Conservation (phyloP, 2,329 filamentous ascomycete genomes). For the Fusarium sacchari region DNA sequence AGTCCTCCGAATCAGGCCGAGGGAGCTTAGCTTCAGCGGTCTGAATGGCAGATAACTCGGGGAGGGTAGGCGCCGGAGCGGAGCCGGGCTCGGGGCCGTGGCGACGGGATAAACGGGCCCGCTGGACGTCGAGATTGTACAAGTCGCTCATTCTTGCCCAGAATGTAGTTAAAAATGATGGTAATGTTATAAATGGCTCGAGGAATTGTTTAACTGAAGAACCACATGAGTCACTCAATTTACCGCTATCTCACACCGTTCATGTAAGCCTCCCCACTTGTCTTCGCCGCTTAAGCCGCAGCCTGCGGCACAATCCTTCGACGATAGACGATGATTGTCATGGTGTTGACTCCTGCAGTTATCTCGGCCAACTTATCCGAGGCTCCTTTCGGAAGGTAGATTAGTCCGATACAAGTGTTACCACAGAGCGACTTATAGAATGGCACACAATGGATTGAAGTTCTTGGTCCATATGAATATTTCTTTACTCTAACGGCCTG, state of each 20-base stretch:
- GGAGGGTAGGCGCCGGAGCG: slow-evolving; percentile 51
- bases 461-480: not conserved
- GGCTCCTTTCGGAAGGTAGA: not conserved
- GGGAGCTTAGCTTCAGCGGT: slow-evolving; percentile 55
- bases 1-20: slow-evolving; percentile 38
- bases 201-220: not conserved
- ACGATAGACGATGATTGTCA: not conserved
- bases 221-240: not conserved
- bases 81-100: slow-evolving; percentile 13
- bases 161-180: not conserved
- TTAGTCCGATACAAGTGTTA: not conserved
- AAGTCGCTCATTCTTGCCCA: slow-evolving; percentile 41
- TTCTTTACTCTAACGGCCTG: not conserved
- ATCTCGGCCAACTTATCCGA: not conserved
- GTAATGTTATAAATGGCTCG: not conserved
- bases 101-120: slow-evolving; percentile 38
- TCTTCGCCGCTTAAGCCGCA: slow-evolving; percentile 24
- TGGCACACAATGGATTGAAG: not conserved
- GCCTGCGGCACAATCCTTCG: slow-evolving; percentile 7
- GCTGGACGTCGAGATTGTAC: slow-evolving; percentile 40
- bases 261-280: slow-evolving; percentile 13
- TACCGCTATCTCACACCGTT: not conserved
- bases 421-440: not conserved
- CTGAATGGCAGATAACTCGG: slow-evolving; percentile 47
- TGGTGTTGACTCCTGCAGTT: slow-evolving; percentile 6